Base-by-base conservation (phyloP, 257 asterid species). In the Solanum chilense region DNA sequence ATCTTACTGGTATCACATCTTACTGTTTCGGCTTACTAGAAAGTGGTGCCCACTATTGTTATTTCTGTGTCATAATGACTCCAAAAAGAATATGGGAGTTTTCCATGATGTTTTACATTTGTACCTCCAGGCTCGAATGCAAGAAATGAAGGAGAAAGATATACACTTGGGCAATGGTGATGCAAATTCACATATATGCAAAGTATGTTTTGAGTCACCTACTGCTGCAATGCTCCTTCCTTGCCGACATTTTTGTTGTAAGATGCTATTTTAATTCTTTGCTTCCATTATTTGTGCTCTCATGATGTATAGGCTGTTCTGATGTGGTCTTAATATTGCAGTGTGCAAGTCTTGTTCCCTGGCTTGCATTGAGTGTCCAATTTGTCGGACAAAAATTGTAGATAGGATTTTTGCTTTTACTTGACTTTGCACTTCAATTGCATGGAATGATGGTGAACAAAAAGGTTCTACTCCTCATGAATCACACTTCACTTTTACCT, bases 191-290 rank as follows among this genome's bases (percentile, higher is more conserved):
- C 98, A 94, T 85, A 93, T 91, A 44, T 97, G 99, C 90, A 97
- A 97, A 95, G 95, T 97, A 85, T 97, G 99, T 90, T 97, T 97
- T 84, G 99, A 97, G 91, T 95, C 97, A 16, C 91, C 98, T 66
- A 88, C 99, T 60, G 95, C 99, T 87, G 94, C 98, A 11, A 97
- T 97, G 99, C 98, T 97, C 89, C 97, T 97, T 47, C 99, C 99
- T 9, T 97, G 99, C 91, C 98, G 99, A 76, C 99, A 97, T 93
- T 97, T 97, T 93, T 94, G 98, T 88, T 89, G 99, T 97, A 93
- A 92, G 98, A 91, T 27, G n/a, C 87, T 33, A 31, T n/a, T 85
- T 29, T 31, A 66, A 11, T 73, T 60, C 11, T 70, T 33, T 15
- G 83, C 73, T 86, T 12, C 56, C 56, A 33, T 49, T 49, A 29